Evolutionary conservation across 75 land plant genomes (phyloP).

Genomic region (Sequoia sempervirens): DNA sequence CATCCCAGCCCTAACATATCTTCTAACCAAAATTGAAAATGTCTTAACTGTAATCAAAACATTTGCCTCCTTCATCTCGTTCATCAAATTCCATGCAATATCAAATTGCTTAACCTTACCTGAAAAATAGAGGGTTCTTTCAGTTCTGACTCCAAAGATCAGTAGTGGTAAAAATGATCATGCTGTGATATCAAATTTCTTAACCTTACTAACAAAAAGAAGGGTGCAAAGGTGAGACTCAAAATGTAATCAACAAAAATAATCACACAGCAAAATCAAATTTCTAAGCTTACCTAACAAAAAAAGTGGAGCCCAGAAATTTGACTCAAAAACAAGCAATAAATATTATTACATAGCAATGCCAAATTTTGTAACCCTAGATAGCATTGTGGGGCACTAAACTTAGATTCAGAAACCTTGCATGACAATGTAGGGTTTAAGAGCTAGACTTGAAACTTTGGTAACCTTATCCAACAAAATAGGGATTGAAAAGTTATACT

Average conservation of each 20-base stretch:
- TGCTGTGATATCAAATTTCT: no score
- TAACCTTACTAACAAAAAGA: no score
- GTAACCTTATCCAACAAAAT: neutral
- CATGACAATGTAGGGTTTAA: constrained; percentile 9
- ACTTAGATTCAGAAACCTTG: constrained; percentile 22
- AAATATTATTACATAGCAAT: neutral
- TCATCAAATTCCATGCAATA: constrained; percentile 55
- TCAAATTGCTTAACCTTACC: constrained; percentile 61
- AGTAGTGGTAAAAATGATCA: no score
- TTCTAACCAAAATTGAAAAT: constrained; percentile 54
- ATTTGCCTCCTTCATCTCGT: constrained; percentile 30
- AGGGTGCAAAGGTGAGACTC: neutral
- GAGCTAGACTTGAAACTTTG: neutral
- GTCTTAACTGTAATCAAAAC: constrained; percentile 29
- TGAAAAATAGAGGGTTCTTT: neutral
- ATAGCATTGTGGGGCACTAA: neutral
- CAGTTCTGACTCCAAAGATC: no score
- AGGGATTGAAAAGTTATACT: neutral
- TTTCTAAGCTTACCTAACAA: neutral
- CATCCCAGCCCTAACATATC: constrained; percentile 67
- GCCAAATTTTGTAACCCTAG: neutral
- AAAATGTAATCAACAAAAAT: neutral
- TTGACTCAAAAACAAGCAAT: neutral
- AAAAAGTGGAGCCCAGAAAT: neutral
- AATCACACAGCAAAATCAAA: neutral